Base-by-base conservation (phyloP, 139 green algal species). In the Micractinium sp. region DNA sequence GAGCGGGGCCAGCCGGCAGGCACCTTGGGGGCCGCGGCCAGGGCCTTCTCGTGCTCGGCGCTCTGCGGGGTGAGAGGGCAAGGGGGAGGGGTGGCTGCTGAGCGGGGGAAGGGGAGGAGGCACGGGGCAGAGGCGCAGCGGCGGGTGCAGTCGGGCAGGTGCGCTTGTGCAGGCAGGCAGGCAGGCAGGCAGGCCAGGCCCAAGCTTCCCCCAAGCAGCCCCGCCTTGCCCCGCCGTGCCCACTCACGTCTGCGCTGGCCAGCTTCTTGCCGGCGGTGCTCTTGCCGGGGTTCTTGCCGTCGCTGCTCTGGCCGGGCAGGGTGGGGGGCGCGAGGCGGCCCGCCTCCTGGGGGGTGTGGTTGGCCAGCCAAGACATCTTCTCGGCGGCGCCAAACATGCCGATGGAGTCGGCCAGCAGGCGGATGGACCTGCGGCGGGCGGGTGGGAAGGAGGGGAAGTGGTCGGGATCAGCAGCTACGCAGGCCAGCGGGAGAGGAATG, bases 361-460 rank as follows among this genome's bases (percentile, higher is more conserved):
- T 93, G 29, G 93, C 89, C 66, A 94, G 87, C 89, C 85, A 95
- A 23, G 94, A 88, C 19, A 96, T 77, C 60, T 93, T 93, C 92
- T 96, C 94, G 19, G 94, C 92, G 3, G 94, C 92, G 69, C 93
- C 93, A 90, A 93, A 95, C 92, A 96, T 94, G 63, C 89, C 92
- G 66, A 96, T 93, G 2, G 89, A 90, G 82, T 96, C 94, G 27
- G 94, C 93, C 38, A 94, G 87, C 63, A 93, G 92, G 56, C 94
- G 93, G 75, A 96, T 92, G 53, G 93, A 92, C 93, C 93, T 71
- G 63, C 63, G 63, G 14, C n/a, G 63, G 12, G 14, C 2, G 14
- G 22, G 63, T 2, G 14, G 63, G 63, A 16, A 27, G 63, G 63
- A 23, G 63, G 9, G 63, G 63, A 23, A 12, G 63, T 5, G 63